These are phyloP conservation scores for Umbilicaria muhlenbergii DNA, from an alignment of 495 filamentous ascomycete species.

Conservation along the genomic window DNA sequence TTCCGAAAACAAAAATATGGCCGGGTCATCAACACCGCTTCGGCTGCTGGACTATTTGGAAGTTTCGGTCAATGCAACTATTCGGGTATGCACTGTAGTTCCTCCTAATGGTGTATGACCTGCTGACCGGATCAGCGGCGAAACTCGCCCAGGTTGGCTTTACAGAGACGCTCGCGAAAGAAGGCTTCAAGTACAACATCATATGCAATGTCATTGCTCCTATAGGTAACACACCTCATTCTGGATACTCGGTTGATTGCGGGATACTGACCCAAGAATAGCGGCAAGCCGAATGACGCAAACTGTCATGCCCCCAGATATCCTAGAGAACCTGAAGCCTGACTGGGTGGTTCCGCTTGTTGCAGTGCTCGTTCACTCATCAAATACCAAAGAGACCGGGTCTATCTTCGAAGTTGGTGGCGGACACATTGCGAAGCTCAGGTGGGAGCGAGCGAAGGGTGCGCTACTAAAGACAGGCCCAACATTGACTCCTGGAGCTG, in stretches of 20 bases:
- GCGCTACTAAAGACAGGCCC: constrained; percentile 81
- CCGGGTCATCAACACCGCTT: constrained; percentile 88
- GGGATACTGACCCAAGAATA: constrained; percentile 9
- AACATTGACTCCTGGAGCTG: constrained; percentile 71
- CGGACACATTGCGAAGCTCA: constrained; percentile 81
- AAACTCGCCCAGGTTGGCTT: constrained; percentile 95
- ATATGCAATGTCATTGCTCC: constrained; percentile 91
- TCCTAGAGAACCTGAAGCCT: constrained; percentile 77
- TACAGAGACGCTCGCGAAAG: constrained; percentile 95
- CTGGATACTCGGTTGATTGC: neutral
- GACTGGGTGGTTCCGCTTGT: constrained; percentile 95
- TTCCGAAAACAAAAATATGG: constrained; percentile 99
- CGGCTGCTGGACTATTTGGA: constrained; percentile 88
- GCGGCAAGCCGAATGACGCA: constrained; percentile 95
- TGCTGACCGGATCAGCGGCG: constrained; percentile 41
- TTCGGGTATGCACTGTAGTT: constrained; percentile 37
- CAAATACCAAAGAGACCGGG: constrained; percentile 72
- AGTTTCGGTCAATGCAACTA: constrained; percentile 96
- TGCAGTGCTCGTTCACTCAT: constrained; percentile 75
- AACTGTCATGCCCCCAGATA: constrained; percentile 92
- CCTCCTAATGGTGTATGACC: neutral
- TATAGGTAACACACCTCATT: constrained; percentile 33
- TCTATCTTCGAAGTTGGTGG: constrained; percentile 89
- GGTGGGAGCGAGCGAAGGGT: constrained; percentile 92
- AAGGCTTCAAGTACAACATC: constrained; percentile 97